phyloP scores from a whole-genome alignment of 2,329 filamentous ascomycete genomes.

The Dothiorella sarmentorum region DNA sequence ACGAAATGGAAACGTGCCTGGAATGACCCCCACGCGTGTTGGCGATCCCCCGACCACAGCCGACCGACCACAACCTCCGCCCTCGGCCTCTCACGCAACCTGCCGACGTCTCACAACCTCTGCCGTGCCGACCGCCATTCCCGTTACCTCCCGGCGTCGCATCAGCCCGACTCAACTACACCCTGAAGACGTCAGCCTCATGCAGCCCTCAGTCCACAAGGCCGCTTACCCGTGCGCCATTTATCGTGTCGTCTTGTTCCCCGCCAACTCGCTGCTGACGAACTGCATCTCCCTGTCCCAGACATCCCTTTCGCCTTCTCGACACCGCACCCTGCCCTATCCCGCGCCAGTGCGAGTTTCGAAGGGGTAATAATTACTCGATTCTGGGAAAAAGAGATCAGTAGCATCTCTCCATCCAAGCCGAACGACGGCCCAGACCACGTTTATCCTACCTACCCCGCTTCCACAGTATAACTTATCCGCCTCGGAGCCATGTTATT shows the following conservation, averaged over 20 bases:
- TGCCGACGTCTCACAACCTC: neutral
- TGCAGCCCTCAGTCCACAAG: neutral
- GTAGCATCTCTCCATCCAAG: neutral
- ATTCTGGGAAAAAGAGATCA: neutral
- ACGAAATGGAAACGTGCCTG: constrained; percentile 1
- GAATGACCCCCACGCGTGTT: constrained; percentile 10
- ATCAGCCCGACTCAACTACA: neutral
- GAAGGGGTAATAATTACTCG: constrained; percentile 11
- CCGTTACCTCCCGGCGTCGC: neutral
- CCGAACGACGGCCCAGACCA: neutral
- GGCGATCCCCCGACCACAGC: neutral
- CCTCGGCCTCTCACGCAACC: neutral
- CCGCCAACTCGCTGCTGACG: no score
- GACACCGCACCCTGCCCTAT: neutral
- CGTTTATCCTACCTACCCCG: neutral
- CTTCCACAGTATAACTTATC: constrained; percentile 1
- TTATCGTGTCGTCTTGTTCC: no score
- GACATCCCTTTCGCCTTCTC: no score
- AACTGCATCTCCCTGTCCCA: neutral
- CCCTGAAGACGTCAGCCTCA: neutral
- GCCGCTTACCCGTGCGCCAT: neutral
- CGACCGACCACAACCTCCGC: neutral
- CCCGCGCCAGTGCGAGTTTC: neutral
- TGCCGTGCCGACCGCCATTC: neutral
- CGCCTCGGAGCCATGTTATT: neutral